Evolutionary conservation across 2,329 filamentous ascomycete species (phyloP).

Genomic region (Beauveria bassiana): DNA sequence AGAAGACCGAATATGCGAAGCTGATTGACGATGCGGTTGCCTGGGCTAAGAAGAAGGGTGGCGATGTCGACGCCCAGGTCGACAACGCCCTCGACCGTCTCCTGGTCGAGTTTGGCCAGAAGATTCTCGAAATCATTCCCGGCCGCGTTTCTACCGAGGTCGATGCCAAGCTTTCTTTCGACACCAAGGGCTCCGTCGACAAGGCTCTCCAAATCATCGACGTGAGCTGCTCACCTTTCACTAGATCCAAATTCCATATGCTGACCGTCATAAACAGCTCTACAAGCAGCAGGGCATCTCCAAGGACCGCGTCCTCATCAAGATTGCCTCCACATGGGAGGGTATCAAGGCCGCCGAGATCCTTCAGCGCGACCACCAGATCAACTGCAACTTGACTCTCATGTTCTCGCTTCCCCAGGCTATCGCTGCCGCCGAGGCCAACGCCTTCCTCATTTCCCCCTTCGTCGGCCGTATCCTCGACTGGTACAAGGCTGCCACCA

Average conservation of each 20-base stretch:
- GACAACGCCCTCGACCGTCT: constrained; percentile 88
- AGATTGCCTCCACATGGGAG: constrained; percentile 98
- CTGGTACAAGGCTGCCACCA: constrained; percentile 95
- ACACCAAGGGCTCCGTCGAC: constrained; percentile 81
- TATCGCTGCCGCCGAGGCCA: constrained; percentile 90
- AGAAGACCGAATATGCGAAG: constrained; percentile 93
- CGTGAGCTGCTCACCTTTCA: constrained; percentile 41
- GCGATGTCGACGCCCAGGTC: constrained; percentile 69
- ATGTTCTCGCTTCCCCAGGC: constrained; percentile 97
- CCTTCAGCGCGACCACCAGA: constrained; percentile 87
- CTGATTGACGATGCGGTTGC: constrained; percentile 79
- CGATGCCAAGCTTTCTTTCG: constrained; percentile 91
- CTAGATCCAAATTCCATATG: background rate
- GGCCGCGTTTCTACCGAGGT: constrained; percentile 99
- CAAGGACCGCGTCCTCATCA: constrained; percentile 95
- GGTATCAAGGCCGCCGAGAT: constrained; percentile 98
- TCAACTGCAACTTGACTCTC: constrained; percentile 98
- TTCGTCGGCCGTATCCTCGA: constrained; percentile 99
- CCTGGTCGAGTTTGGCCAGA: constrained; percentile 94
- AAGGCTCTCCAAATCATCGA: constrained; percentile 98
- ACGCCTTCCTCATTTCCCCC: constrained; percentile 95
- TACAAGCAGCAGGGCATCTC: constrained; percentile 87
- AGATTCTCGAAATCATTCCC: constrained; percentile 94
- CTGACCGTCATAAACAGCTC: constrained; percentile 49
- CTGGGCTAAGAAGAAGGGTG: constrained; percentile 73